Conservation (phyloP, 495 filamentous ascomycete genomes). For the Penicillium lividum region DNA sequence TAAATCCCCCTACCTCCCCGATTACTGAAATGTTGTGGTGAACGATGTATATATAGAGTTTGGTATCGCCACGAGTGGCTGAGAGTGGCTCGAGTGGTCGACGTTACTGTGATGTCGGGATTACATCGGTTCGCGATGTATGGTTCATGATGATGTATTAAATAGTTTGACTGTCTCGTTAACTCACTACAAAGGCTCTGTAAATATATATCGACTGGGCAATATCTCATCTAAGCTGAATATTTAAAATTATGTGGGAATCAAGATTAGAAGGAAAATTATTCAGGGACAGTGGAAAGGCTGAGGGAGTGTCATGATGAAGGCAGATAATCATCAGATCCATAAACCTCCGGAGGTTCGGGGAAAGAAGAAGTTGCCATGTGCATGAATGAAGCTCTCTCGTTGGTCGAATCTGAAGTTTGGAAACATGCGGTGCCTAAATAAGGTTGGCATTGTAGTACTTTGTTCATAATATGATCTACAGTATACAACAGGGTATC, state of each 20-base stretch:
- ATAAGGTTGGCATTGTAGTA: background rate
- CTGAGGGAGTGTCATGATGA: no score
- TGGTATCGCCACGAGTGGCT: constrained; percentile 2
- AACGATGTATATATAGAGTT: background rate
- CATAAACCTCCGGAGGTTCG: background rate
- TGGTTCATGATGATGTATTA: background rate
- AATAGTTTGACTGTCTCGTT: background rate
- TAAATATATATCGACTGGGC: no score
- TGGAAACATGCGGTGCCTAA: background rate
- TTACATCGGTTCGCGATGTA: background rate
- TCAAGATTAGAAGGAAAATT: no score
- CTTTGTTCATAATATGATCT: background rate
- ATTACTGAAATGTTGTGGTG: background rate
- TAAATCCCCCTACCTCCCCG: constrained; percentile 1
- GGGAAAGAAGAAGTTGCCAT: background rate
- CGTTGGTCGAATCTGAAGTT: background rate
- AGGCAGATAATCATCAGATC: no score
- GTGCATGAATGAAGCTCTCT: background rate
- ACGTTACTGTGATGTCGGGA: background rate
- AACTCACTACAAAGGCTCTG: no score
- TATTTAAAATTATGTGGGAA: no score
- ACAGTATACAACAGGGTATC: background rate
- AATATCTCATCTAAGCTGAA: no score
- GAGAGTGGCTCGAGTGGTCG: background rate
- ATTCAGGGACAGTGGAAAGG: no score